phyloP scores from a whole-genome alignment of 2,329 filamentous ascomycete species.

The Colletotrichum orbiculare region DNA sequence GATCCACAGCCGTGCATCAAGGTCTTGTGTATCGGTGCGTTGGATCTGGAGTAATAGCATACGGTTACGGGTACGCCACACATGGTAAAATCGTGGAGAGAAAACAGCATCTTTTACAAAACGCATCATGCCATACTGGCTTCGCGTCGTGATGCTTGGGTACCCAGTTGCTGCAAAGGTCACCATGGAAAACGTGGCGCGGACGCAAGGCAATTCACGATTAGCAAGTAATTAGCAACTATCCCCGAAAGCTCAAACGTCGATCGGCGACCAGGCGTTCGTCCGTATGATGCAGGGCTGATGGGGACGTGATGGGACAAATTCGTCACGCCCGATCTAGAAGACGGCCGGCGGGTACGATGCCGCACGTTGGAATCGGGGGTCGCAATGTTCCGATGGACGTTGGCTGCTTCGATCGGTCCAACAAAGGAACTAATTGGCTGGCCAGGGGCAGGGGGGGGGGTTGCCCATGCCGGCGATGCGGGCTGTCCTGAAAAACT shows the following conservation, averaged over 20 bases:
- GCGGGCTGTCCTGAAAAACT: constrained; percentile 24
- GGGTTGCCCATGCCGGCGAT: constrained; percentile 13
- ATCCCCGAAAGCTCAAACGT: background rate
- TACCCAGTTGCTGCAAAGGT: background rate
- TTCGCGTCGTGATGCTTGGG: background rate
- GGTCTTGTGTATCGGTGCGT: background rate
- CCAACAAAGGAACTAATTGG: constrained; percentile 26
- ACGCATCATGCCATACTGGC: background rate
- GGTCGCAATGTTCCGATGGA: constrained; percentile 29
- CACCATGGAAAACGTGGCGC: background rate
- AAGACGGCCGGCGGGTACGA: constrained; percentile 4
- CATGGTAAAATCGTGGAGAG: too few relatives aligned
- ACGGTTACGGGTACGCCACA: too few relatives aligned
- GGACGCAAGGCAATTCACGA: background rate
- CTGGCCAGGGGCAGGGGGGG: constrained; percentile 3
- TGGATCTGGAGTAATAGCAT: background rate
- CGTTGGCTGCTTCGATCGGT: constrained; percentile 29
- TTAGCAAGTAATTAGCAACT: background rate
- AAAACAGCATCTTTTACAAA: too few relatives aligned
- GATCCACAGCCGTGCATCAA: background rate
- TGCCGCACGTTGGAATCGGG: constrained; percentile 27
- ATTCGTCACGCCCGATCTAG: constrained; percentile 20
- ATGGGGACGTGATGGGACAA: background rate
- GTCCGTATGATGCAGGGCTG: constrained; percentile 21
- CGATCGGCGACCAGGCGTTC: constrained; percentile 9